Percentiles rank a stretch among this genome's conserved stretches.
These are phyloP conservation scores for Pythium scleroteichum DNA, from an alignment of 352 stramenopile species.

Conservation along the genomic window DNA sequence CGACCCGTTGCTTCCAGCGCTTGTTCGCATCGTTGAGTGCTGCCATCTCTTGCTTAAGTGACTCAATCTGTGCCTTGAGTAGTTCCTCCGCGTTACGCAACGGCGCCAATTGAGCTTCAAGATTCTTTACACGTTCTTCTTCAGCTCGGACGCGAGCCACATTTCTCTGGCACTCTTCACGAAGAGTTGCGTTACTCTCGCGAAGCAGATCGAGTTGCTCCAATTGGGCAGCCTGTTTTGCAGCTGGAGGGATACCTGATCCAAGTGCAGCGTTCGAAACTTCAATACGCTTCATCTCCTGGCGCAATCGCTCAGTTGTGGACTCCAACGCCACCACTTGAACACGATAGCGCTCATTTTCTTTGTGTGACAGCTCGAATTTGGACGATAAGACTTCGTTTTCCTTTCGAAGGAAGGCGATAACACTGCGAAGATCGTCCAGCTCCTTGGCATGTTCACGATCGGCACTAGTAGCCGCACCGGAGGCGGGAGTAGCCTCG, in stretches of 20 bases:
- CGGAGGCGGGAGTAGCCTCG: not conserved
- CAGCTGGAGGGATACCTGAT: conserved; percentile 15
- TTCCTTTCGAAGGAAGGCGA: conserved; percentile 69
- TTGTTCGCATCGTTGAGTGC: conserved; percentile 65
- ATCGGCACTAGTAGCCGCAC: conserved; percentile 9
- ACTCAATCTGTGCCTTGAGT: conserved; percentile 54
- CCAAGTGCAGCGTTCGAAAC: conserved; percentile 1
- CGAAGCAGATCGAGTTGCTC: conserved; percentile 76
- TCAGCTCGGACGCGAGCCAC: conserved; percentile 53
- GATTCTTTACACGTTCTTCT: conserved; percentile 42
- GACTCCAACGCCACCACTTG: conserved; percentile 62
- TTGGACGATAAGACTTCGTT: conserved; percentile 71
- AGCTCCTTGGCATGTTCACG: conserved; percentile 47
- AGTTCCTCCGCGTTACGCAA: conserved; percentile 44
- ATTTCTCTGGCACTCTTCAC: conserved; percentile 69
- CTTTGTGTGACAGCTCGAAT: conserved; percentile 66
- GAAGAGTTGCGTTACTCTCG: conserved; percentile 78
- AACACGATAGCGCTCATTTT: conserved; percentile 55
- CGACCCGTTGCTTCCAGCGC: conserved; percentile 78
- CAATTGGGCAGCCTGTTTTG: conserved; percentile 63
- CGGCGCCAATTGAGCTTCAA: conserved; percentile 58
- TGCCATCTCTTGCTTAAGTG: conserved; percentile 62
- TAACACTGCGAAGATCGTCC: conserved; percentile 70
- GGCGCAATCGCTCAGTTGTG: conserved; percentile 55
- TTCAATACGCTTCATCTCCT: conserved; percentile 54